Percentiles rank a stretch among this genome's conserved stretches.
Evolutionary conservation across 192 early-diverging fungal genomes (phyloP).

Genomic region (Coemansia sp.): DNA sequence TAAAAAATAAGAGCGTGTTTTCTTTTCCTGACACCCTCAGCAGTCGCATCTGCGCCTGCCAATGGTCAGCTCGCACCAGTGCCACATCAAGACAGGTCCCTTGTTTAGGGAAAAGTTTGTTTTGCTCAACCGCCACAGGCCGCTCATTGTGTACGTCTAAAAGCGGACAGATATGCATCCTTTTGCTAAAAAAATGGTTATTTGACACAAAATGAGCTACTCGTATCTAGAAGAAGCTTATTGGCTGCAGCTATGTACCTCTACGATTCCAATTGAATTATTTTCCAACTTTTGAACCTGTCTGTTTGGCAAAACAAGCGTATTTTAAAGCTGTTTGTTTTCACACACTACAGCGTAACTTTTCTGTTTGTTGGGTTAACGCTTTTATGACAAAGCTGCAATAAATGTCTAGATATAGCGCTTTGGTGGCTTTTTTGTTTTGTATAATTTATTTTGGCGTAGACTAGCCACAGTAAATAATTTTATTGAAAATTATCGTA

Average conservation of each 20-base stretch:
- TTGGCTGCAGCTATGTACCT: not conserved
- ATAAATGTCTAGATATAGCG: not conserved
- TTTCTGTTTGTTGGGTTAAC: not conserved
- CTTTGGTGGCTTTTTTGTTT: not conserved
- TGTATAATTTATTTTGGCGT: not conserved
- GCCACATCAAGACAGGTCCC: conserved; percentile 8
- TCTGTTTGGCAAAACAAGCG: not conserved
- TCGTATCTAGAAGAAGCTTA: not conserved
- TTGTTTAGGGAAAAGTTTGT: not conserved
- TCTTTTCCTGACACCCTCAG: not conserved
- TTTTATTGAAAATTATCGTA: no score
- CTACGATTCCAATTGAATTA: not conserved
- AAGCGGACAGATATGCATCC: not conserved
- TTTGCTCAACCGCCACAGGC: not conserved
- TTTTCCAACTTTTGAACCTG: not conserved
- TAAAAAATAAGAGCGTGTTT: not conserved
- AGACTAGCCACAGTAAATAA: no score
- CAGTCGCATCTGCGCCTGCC: not conserved
- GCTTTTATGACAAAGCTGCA: no score
- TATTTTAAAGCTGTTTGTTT: not conserved
- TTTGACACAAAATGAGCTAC: not conserved
- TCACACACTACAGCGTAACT: not conserved
- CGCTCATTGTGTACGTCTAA: not conserved
- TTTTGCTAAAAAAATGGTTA: not conserved
- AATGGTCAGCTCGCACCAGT: not conserved